Conservation (phyloP, 306 rosid genomes). For the Vigna angularis region DNA sequence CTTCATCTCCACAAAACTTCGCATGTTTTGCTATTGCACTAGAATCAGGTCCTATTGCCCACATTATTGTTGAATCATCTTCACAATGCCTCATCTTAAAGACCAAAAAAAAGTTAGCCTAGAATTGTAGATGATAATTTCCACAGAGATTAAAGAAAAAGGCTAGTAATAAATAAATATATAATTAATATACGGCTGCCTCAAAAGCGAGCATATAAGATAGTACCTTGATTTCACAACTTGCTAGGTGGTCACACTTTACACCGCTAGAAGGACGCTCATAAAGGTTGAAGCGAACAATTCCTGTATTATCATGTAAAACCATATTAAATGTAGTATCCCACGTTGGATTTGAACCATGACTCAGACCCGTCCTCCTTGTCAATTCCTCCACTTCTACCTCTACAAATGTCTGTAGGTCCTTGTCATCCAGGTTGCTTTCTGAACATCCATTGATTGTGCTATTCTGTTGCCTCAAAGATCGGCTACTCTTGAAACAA, state of each 20-base stretch:
- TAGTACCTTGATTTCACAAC: constrained; percentile 86
- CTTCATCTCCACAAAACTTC: constrained; percentile 65
- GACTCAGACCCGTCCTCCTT: constrained; percentile 62
- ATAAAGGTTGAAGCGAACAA: constrained; percentile 69
- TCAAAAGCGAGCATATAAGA: constrained; percentile 13
- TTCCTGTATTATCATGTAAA: constrained; percentile 72
- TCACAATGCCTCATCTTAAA: constrained; percentile 71
- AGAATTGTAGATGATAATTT: constrained; percentile 17
- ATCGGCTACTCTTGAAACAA: constrained; percentile 59
- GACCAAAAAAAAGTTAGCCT: constrained; percentile 37
- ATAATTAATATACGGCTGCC: constrained; percentile 17
- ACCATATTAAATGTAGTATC: constrained; percentile 82
- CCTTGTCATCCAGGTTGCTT: constrained; percentile 52
- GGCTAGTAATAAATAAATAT: not conserved
- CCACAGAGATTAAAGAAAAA: constrained; percentile 28
- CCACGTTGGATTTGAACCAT: constrained; percentile 77
- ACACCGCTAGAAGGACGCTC: constrained; percentile 61
- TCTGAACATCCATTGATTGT: constrained; percentile 49
- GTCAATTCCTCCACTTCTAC: constrained; percentile 81
- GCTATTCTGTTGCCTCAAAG: constrained; percentile 53
- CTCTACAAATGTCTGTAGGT: constrained; percentile 82
- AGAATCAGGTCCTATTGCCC: constrained; percentile 81
- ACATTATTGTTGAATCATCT: constrained; percentile 82
- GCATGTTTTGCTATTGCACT: constrained; percentile 72
- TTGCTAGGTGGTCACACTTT: constrained; percentile 72